Percentiles rank a stretch among this genome's conserved stretches.
Evolutionary conservation across 164 flowering plant species (phyloP).

Genomic region (Santalum album): DNA sequence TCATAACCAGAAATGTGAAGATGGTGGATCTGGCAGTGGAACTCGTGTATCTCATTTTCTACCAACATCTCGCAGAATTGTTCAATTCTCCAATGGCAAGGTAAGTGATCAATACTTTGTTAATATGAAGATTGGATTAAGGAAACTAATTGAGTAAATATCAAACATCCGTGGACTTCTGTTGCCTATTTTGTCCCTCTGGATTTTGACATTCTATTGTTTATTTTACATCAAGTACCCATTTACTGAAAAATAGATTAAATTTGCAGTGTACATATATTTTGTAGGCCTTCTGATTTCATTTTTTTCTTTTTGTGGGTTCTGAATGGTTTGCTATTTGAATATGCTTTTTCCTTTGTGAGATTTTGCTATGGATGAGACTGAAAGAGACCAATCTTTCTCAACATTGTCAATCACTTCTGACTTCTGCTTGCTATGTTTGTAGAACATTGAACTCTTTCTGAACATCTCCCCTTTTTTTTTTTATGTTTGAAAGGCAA

Average conservation of each 20-base stretch:
- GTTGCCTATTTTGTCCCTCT: neutral
- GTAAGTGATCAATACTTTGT: slow-evolving; percentile 18
- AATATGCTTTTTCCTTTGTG: too few relatives aligned
- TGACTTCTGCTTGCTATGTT: neutral
- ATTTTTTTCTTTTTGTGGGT: too few relatives aligned
- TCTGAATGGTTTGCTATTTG: too few relatives aligned
- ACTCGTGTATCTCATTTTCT: slow-evolving; percentile 87
- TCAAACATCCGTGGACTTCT: neutral
- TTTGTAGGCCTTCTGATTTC: too few relatives aligned
- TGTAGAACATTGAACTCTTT: neutral
- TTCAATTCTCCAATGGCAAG: slow-evolving; percentile 96
- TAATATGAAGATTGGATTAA: neutral
- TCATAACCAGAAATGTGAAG: slow-evolving; percentile 72
- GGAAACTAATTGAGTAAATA: neutral
- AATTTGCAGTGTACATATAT: too few relatives aligned
- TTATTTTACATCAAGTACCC: neutral
- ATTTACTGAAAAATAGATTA: too few relatives aligned
- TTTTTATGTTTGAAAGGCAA: neutral
- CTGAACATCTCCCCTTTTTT: neutral
- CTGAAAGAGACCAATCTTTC: too few relatives aligned
- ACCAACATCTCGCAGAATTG: slow-evolving; percentile 95
- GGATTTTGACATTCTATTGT: neutral
- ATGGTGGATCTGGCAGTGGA: slow-evolving; percentile 66
- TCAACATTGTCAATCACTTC: neutral
- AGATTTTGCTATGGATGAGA: too few relatives aligned